Evolutionary conservation across 2,329 filamentous ascomycete genomes (phyloP).

Genomic region (Daldinia eschscholtzii): DNA sequence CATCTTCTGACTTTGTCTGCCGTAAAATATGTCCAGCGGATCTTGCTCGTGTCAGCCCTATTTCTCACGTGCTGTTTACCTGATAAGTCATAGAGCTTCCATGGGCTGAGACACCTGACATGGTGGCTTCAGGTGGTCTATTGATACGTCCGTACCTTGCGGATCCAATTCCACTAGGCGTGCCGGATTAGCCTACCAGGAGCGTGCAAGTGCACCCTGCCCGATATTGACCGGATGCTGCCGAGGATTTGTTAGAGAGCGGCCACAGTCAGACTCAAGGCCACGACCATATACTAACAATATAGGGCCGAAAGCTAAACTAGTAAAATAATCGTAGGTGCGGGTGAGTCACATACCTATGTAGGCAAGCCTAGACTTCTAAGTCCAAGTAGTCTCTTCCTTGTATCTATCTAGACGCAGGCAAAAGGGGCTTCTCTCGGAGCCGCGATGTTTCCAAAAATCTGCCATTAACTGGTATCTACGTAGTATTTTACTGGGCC

Average conservation of each 20-base stretch:
- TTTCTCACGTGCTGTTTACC: conserved; percentile 41
- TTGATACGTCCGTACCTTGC: conserved; percentile 52
- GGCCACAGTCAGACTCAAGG: conserved; percentile 29
- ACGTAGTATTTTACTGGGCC: not conserved
- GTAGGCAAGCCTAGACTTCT: conserved; percentile 2
- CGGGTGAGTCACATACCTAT: conserved; percentile 24
- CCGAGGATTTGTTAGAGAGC: conserved; percentile 44
- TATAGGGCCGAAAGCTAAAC: conserved; percentile 51
- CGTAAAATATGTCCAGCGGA: conserved; percentile 27
- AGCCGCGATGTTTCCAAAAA: not conserved
- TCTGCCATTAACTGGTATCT: not conserved
- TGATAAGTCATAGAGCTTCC: conserved; percentile 17
- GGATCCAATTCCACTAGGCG: conserved; percentile 43
- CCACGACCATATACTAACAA: conserved; percentile 32
- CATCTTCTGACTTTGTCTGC: conserved; percentile 12
- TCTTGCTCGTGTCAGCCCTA: conserved; percentile 40
- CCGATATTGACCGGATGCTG: conserved; percentile 47
- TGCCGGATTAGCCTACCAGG: conserved; percentile 41
- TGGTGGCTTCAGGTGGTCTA: conserved; percentile 50
- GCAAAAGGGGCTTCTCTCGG: conserved; percentile 13
- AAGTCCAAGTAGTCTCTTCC: conserved; percentile 17
- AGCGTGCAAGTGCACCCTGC: conserved; percentile 44
- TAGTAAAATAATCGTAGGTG: conserved; percentile 9
- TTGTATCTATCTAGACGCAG: conserved; percentile 7
- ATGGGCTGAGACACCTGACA: conserved; percentile 47